Conservation (phyloP, 2,329 filamentous ascomycete species). For the Fusarium tricinctum region DNA sequence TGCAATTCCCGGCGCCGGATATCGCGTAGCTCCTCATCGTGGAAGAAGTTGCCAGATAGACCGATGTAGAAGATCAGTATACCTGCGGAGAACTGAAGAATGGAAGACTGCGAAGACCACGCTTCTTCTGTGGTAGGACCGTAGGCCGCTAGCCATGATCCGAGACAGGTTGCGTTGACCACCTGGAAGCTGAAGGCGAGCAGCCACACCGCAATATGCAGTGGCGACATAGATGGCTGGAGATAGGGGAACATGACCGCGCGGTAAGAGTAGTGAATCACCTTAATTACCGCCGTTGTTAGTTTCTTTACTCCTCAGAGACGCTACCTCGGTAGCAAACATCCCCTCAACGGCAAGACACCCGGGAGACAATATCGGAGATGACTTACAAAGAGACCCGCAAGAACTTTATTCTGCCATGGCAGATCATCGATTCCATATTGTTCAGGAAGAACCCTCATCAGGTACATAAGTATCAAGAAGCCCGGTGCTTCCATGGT, state of each 20-base stretch:
- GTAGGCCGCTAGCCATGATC: slow-evolving; percentile 86
- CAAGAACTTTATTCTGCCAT: slow-evolving; percentile 83
- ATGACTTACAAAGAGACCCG: slow-evolving; percentile 71
- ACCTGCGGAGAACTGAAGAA: slow-evolving; percentile 70
- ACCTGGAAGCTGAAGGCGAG: slow-evolving; percentile 81
- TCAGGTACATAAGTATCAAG: slow-evolving; percentile 82
- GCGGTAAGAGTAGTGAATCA: slow-evolving; percentile 92
- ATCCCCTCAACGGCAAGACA: slow-evolving; percentile 34
- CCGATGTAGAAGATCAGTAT: slow-evolving; percentile 82
- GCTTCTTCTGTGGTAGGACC: slow-evolving; percentile 72
- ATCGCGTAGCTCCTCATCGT: slow-evolving; percentile 90
- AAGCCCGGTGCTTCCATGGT: slow-evolving; percentile 89
- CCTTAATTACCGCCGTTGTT: slow-evolving; percentile 55
- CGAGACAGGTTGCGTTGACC: slow-evolving; percentile 82
- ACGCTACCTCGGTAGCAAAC: slow-evolving; percentile 22
- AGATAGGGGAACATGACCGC: slow-evolving; percentile 85
- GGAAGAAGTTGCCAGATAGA: slow-evolving; percentile 84
- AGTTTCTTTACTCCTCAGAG: slow-evolving; percentile 17
- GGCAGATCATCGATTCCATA: slow-evolving; percentile 73
- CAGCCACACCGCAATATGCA: slow-evolving; percentile 77
- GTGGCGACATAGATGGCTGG: slow-evolving; percentile 93
- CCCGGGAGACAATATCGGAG: slow-evolving; percentile 7
- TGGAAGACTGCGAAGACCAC: slow-evolving; percentile 60
- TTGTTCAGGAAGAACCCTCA: slow-evolving; percentile 74
- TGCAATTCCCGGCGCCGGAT: slow-evolving; percentile 80